A percentile compares a stretch with the other conserved stretches of the same genome.
These are phyloP conservation scores for Mycotypha africana DNA, from an alignment of 371 early-diverging fungal species.

Conservation along the genomic window DNA sequence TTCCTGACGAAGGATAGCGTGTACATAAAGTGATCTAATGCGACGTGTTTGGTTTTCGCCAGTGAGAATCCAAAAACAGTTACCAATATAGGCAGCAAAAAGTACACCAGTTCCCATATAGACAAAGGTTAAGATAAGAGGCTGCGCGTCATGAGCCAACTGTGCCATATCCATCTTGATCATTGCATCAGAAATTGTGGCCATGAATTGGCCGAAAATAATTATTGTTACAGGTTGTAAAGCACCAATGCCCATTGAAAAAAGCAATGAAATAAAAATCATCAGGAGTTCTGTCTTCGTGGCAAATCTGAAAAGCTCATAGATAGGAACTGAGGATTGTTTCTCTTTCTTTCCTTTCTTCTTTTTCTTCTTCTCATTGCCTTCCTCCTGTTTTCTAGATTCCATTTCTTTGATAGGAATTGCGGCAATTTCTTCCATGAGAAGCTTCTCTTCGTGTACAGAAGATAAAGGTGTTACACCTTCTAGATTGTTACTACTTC, in stretches of 20 bases:
- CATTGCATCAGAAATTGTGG: slow-evolving; percentile 11
- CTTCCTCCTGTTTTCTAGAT: slow-evolving; percentile 1
- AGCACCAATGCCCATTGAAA: slow-evolving; percentile 25
- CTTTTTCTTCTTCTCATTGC: slow-evolving; percentile 25
- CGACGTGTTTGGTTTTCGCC: slow-evolving; percentile 37
- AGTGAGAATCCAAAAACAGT: slow-evolving; percentile 37
- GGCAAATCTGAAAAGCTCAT: slow-evolving; percentile 64
- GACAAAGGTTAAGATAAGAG: slow-evolving; percentile 33
- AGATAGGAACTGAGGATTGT: slow-evolving; percentile 38
- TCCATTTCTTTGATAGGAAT: slow-evolving; percentile 10
- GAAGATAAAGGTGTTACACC: not conserved
- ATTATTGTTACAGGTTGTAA: slow-evolving; percentile 30
- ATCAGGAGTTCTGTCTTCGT: slow-evolving; percentile 50
- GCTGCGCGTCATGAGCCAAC: slow-evolving; percentile 8
- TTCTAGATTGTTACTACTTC: not conserved
- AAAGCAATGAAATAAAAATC: slow-evolving; percentile 23
- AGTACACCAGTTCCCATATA: slow-evolving; percentile 41
- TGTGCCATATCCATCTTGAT: not conserved
- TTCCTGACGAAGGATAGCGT: slow-evolving; percentile 83
- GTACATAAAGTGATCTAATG: slow-evolving; percentile 53
- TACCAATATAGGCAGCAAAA: slow-evolving; percentile 28
- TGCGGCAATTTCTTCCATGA: slow-evolving; percentile 17
- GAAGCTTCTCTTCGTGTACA: slow-evolving; percentile 9
- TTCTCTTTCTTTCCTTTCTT: slow-evolving; percentile 21
- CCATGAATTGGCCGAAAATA: slow-evolving; percentile 40